Percentiles rank a stretch among this genome's conserved stretches.
Conservation (phyloP, 2,329 filamentous ascomycete species). For the Botrytis medusae region DNA sequence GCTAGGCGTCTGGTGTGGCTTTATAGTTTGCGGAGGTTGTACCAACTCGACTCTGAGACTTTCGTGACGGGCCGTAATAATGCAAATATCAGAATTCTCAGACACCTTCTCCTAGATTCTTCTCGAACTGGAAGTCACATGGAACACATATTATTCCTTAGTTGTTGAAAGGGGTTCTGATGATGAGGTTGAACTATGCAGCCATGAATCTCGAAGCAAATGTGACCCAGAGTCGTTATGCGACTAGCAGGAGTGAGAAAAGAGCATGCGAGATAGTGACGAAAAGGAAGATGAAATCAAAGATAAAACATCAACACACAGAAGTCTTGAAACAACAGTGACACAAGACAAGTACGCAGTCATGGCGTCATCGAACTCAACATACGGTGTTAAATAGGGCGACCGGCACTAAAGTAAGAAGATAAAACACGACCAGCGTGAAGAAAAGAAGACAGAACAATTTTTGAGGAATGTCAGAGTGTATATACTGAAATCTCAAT, state of each 20-base stretch:
- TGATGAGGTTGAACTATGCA: neutral
- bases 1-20: neutral
- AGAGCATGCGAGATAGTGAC: neutral
- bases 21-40: neutral
- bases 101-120: accelerated
- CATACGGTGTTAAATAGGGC: neutral
- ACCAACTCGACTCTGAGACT: neutral
- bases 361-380: neutral
- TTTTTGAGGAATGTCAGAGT: neutral
- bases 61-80: neutral
- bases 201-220: neutral
- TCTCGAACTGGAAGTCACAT: accelerated
- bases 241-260: neutral
- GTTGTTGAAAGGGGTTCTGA: accelerated
- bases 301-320: neutral
- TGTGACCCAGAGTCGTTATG: neutral
- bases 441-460: neutral
- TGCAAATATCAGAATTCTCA: neutral
- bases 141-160: neutral
- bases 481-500: neutral
- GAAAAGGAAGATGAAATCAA: neutral
- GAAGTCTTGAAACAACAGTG: neutral
- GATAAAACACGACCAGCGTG: constrained; percentile 1
- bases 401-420: neutral
- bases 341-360: neutral